Base-by-base conservation (phyloP, 2,329 filamentous ascomycete genomes). In the Gnomoniopsis smithogilvyi region DNA sequence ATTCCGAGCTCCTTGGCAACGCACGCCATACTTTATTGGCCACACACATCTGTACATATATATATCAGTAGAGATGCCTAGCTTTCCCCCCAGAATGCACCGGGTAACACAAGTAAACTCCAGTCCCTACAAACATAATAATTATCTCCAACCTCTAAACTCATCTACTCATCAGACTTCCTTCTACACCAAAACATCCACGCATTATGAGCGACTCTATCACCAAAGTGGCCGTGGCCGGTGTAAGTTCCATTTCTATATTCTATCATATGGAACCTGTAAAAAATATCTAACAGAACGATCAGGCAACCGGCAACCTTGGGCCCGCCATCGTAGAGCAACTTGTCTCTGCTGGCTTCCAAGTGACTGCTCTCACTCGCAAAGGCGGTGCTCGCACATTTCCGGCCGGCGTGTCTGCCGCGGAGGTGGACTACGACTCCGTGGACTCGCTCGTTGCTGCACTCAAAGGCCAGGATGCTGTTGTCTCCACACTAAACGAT, bases 301-400 rank as follows among this genome's bases (percentile, higher is more conserved):
- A 22, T 19, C 19, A 52, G 50, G 50, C 50, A 2, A 52, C 68
- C 1, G 72, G 72, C 45, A 69, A 67, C 59, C 65, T 74, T 21
- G 72, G 72, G 41, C 58, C 56, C 8, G 57, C 63, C 34, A 65
- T 74, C 33, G 60, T 72, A 47, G 19, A 56, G 30, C 67, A 66
- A 26, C 69, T 74, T 24, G 46, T 73, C 34, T 54, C 64, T 3
- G 65, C 66, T 4, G 69, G 68, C 59, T 83, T 84, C 73, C 73
- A 74, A 45, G 73, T 83, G 43, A 82, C 80, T n/a, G 73, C 80
- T 15, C 72, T 86, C 41, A 78, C 77, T 41, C 80, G 83, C n/a
- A 64, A 68, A 19, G 70, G 72, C 46, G 82, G 80, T 6, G 65
- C 64, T 7, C 66, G 69, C 33, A 68, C 69, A 0, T 67, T 70